Conservation (phyloP, 331 rosid species). For the Erythrophleum ivorense region DNA sequence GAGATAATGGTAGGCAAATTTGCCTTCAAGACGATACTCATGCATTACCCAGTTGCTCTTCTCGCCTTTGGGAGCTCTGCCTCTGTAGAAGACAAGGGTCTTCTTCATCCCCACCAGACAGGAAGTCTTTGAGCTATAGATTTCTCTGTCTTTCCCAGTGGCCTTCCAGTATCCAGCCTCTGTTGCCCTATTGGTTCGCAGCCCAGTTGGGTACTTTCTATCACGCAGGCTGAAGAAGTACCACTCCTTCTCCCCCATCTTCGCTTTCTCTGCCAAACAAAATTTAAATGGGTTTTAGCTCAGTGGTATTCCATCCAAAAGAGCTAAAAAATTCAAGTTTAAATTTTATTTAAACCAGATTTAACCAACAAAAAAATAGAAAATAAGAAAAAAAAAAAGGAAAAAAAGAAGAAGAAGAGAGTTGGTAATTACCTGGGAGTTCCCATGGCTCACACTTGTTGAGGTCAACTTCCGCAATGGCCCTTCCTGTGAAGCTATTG, state of each 20-base stretch:
- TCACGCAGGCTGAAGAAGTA: slow-evolving; percentile 88
- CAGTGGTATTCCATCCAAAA: background rate
- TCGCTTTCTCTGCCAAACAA: slow-evolving; percentile 69
- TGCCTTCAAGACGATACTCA: slow-evolving; percentile 96
- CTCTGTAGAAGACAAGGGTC: slow-evolving; percentile 91
- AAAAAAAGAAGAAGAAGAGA: background rate
- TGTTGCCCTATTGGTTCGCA: slow-evolving; percentile 86
- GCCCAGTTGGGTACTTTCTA: slow-evolving; percentile 90
- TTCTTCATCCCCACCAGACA: slow-evolving; percentile 95
- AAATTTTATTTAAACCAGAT: no score
- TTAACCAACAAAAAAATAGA: background rate
- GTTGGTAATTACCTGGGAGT: slow-evolving; percentile 66
- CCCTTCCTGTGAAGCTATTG: slow-evolving; percentile 72
- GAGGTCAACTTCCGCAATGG: slow-evolving; percentile 97
- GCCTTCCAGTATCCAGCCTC: slow-evolving; percentile 99
- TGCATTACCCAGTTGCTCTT: slow-evolving; percentile 99
- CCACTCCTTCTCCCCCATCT: slow-evolving; percentile 99
- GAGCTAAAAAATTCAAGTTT: background rate
- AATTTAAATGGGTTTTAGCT: background rate
- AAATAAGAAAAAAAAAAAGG: no score
- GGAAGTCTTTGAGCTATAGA: slow-evolving; percentile 70
- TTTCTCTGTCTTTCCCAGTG: slow-evolving; percentile 92
- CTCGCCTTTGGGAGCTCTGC: slow-evolving; percentile 94
- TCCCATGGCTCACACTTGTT: slow-evolving; percentile 99
- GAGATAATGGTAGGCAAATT: slow-evolving; percentile 84